These are phyloP conservation scores for Sambucus nigra DNA, from an alignment of 129 eudicot genomes.

Conservation along the genomic window DNA sequence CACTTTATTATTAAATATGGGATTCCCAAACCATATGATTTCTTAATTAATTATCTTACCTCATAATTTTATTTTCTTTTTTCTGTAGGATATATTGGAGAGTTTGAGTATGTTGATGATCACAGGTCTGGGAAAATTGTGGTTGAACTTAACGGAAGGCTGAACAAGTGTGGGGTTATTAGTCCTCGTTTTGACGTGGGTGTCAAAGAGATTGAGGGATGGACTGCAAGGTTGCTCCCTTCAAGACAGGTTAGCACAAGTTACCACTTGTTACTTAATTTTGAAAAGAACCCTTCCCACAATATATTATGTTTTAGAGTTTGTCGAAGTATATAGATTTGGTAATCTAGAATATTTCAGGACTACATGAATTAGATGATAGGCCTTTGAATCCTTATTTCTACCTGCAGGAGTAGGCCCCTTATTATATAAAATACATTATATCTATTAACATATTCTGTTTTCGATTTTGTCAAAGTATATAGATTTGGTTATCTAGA, in stretches of 20 bases:
- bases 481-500: no score
- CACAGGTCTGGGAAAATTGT: conserved; percentile 71
- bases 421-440: no score
- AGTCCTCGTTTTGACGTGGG: conserved; percentile 76
- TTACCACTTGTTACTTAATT: neutral
- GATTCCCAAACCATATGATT: neutral
- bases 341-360: neutral
- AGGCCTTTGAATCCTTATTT: no score
- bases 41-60: neutral
- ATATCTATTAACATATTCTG: no score
- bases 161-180: conserved; percentile 72
- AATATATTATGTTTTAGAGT: no score
- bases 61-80: neutral
- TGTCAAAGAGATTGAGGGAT: conserved; percentile 58
- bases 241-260: conserved; percentile 51
- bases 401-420: no score
- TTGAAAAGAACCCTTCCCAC: neutral
- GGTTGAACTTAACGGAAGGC: conserved; percentile 55
- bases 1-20: neutral
- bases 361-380: neutral
- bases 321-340: neutral
- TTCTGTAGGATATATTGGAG: conserved; percentile 51
- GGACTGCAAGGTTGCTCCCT: conserved; percentile 73
- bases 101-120: conserved; percentile 67
- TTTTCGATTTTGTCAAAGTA: no score